Evolutionary conservation across 495 filamentous ascomycete species (phyloP).

Genomic region (Aspergillus egyptiacus): DNA sequence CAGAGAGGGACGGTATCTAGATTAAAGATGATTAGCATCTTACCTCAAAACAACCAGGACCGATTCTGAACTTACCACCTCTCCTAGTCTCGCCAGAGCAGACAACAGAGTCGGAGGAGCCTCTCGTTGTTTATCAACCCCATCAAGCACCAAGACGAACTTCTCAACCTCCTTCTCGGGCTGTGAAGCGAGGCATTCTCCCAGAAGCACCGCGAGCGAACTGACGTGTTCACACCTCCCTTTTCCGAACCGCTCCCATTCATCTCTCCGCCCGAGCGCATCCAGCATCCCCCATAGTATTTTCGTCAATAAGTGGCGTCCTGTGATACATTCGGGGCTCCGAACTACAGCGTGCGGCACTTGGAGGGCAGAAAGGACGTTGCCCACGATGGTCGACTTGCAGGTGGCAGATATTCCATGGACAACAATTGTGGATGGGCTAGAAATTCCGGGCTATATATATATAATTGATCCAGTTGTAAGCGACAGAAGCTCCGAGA

Average conservation of each 20-base stretch:
- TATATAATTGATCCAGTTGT: conserved; percentile 5
- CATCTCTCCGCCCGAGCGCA: conserved; percentile 33
- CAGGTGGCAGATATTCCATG: conserved; percentile 92
- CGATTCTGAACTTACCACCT: conserved; percentile 52
- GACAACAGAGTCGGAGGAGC: conserved; percentile 72
- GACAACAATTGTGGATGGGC: conserved; percentile 59
- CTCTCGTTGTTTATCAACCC: conserved; percentile 83
- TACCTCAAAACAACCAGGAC: background rate
- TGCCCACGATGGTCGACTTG: conserved; percentile 65
- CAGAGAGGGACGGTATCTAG: conserved; percentile 75
- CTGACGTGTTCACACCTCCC: conserved; percentile 72
- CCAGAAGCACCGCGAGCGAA: conserved; percentile 63
- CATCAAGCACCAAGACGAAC: conserved; percentile 84
- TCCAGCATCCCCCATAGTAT: conserved; percentile 41
- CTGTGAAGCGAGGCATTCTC: conserved; percentile 40
- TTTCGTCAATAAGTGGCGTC: conserved; percentile 72
- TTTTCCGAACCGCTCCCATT: conserved; percentile 40
- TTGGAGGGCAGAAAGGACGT: conserved; percentile 50
- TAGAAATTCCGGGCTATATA: conserved; percentile 35
- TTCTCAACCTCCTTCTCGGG: conserved; percentile 31
- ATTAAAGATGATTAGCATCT: background rate
- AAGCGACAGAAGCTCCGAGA: conserved; percentile 10
- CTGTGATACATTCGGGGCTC: conserved; percentile 82
- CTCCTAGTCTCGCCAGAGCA: conserved; percentile 71
- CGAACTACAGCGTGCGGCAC: conserved; percentile 66